A percentile compares a stretch with the other conserved stretches of the same genome.
Evolutionary conservation across 1,284 basidiomycete genomes (phyloP).

Genomic region (Cutaneotrichosporon sp.): DNA sequence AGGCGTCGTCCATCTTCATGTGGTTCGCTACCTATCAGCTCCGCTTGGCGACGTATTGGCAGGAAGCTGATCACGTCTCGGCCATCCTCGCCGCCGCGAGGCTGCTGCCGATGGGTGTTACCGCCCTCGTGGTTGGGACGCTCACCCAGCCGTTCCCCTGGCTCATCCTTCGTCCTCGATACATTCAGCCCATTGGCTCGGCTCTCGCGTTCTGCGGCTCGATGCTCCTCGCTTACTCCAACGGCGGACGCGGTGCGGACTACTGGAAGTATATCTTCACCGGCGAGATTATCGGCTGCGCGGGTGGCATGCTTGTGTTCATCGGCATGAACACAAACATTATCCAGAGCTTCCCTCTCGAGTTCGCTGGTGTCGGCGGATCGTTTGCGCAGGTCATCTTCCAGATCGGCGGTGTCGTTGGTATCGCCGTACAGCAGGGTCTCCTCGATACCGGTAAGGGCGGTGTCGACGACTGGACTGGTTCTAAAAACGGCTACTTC

Average conservation of each 20-base stretch:
- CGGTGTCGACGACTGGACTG: constrained; percentile 36
- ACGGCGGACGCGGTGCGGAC: constrained; percentile 37
- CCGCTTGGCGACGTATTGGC: constrained; percentile 44
- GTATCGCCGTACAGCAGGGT: constrained; percentile 42
- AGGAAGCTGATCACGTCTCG: constrained; percentile 34
- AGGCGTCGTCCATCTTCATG: constrained; percentile 28
- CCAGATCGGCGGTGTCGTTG: constrained; percentile 45
- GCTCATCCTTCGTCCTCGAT: constrained; percentile 40
- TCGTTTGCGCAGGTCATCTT: constrained; percentile 44
- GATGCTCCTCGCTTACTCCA: constrained; percentile 41
- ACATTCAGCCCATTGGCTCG: constrained; percentile 34
- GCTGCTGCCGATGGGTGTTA: constrained; percentile 44
- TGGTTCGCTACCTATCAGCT: constrained; percentile 42
- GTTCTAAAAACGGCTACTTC: constrained; percentile 37
- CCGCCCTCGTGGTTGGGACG: constrained; percentile 37
- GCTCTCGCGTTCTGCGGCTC: constrained; percentile 33
- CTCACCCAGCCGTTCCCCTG: constrained; percentile 32
- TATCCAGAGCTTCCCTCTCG: constrained; percentile 38
- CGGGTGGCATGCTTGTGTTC: constrained; percentile 42
- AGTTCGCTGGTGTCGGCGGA: constrained; percentile 39
- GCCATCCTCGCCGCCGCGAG: constrained; percentile 43
- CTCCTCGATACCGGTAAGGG: constrained; percentile 32
- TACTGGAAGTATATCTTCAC: constrained; percentile 46
- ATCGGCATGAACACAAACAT: constrained; percentile 42
- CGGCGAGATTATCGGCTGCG: constrained; percentile 39